Base-by-base conservation (phyloP, 2,329 filamentous ascomycete species). In the Arachnomyces sp. region DNA sequence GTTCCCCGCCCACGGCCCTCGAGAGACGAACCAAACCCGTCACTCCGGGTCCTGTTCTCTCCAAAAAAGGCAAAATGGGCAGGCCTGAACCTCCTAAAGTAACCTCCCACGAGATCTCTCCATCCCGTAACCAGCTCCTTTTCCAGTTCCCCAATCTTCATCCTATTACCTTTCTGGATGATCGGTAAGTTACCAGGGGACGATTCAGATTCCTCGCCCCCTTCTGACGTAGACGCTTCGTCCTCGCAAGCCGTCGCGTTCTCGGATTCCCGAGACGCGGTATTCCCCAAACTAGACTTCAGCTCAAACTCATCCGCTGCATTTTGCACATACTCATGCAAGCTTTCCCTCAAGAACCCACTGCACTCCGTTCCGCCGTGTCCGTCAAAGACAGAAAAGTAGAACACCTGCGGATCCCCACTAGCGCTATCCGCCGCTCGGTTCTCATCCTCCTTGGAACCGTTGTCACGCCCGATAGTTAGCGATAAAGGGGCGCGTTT, bases 361-460 rank as follows among this genome's bases (percentile, higher is more conserved):
- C 87, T 88, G 62, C 92, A 96, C 60, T 95, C 85, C 14, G 71
- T 76, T 14, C 92, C 92, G 7, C 92, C 92, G 66, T 98, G 92
- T 2, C 92, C 92, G 62, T 98, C 92, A 56, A 96, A 98, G 1
- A 96, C 81, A 1, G 78, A 89, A 72, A 95, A 98, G 63, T 96
- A 98, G 63, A 98, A 98, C 28, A 96, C 82, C 59, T 96, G 90
- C 1, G 90, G 90, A 57, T 96, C 90, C 2, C 90, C 90, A 47
- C 78, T 84, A 2, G 84, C 78, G 48, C 82, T 84, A 43, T 86
- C 84, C 4, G 86, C 86, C 7, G 48, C 63, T 73, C 78, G 16
- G 76, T 86, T 36, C 75, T 80, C 62, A n/a, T 21, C 17, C 34
- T 29, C 35, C 43, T 36, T 18, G 36, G 25, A 18, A 41, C 45